A percentile compares a stretch with the other conserved stretches of the same genome.
These are phyloP conservation scores for Myriangium duriaei DNA, from an alignment of 2,329 filamentous ascomycete genomes.

Conservation along the genomic window DNA sequence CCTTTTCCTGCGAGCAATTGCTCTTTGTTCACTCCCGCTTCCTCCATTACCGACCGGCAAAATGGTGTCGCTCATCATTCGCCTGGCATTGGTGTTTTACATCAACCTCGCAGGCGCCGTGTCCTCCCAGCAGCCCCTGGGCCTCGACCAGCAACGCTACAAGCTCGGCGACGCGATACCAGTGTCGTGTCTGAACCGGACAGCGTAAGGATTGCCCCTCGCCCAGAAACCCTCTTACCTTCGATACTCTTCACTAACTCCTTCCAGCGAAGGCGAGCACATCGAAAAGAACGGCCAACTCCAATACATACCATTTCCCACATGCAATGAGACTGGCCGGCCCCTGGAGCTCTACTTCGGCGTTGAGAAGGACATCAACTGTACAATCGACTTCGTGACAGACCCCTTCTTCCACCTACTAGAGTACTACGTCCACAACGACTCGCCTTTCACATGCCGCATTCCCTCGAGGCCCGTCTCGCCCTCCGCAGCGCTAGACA, in stretches of 20 bases:
- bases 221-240: background rate
- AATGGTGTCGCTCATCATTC: slow-evolving; percentile 17
- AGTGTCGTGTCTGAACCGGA: slow-evolving; percentile 39
- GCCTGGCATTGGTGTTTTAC: slow-evolving; percentile 21
- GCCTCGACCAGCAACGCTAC: slow-evolving; percentile 29
- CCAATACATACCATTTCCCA: slow-evolving; percentile 82
- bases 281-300: slow-evolving; percentile 71
- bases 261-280: slow-evolving; percentile 3
- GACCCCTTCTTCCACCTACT: slow-evolving; percentile 79
- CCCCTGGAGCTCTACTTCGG: slow-evolving; percentile 82
- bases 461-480: slow-evolving; percentile 63
- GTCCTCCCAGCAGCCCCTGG: slow-evolving; percentile 29
- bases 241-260: background rate
- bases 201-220: slow-evolving; percentile 31
- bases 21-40: background rate
- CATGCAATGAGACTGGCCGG: slow-evolving; percentile 74
- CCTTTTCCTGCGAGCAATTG: background rate
- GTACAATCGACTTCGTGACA: slow-evolving; percentile 63
- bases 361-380: slow-evolving; percentile 66
- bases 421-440: slow-evolving; percentile 96
- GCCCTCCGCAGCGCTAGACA: slow-evolving; percentile 20
- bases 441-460: slow-evolving; percentile 84
- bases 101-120: slow-evolving; percentile 26
- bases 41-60: background rate
- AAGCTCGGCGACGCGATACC: slow-evolving; percentile 37